phyloP scores from a whole-genome alignment of 495 filamentous ascomycete genomes.

The Penicillium parvum region DNA sequence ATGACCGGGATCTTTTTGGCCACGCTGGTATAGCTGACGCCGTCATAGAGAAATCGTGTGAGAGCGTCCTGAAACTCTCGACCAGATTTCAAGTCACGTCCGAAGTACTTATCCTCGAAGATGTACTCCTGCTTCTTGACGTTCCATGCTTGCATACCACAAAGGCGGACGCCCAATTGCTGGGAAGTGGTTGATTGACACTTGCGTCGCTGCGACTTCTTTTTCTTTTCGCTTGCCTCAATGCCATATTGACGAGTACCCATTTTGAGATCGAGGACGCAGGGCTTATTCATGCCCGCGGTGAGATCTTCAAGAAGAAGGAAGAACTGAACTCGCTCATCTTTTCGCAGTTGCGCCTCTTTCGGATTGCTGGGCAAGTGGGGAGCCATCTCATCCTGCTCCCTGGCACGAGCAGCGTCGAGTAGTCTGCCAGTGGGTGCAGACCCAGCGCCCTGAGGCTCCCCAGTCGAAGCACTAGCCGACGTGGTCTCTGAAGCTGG shows the following conservation, averaged over 20 bases:
- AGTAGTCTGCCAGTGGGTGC: slow-evolving; percentile 1
- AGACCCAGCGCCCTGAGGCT: background rate
- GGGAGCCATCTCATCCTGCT: slow-evolving; percentile 11
- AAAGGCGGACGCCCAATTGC: slow-evolving; percentile 86
- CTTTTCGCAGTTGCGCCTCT: slow-evolving; percentile 65
- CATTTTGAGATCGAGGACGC: slow-evolving; percentile 98
- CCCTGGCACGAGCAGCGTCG: slow-evolving; percentile 1
- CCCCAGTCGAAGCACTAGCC: slow-evolving; percentile 1
- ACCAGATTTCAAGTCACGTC: slow-evolving; percentile 81
- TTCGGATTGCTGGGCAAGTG: slow-evolving; percentile 66
- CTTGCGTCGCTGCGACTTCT: slow-evolving; percentile 86
- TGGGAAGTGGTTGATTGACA: slow-evolving; percentile 89
- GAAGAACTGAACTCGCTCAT: slow-evolving; percentile 84
- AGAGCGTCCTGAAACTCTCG: slow-evolving; percentile 87
- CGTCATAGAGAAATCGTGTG: slow-evolving; percentile 86
- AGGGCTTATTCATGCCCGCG: slow-evolving; percentile 91
- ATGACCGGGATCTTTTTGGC: slow-evolving; percentile 81
- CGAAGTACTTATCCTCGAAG: slow-evolving; percentile 97
- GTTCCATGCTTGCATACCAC: slow-evolving; percentile 96
- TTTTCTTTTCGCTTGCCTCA: slow-evolving; percentile 89
- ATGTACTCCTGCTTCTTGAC: slow-evolving; percentile 73
- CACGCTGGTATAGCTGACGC: slow-evolving; percentile 72
- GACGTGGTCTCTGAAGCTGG: background rate
- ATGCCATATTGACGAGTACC: slow-evolving; percentile 97
- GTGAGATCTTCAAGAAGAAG: slow-evolving; percentile 95